Conservation (phyloP, 306 rosid genomes). For the Bauhinia variegata region DNA sequence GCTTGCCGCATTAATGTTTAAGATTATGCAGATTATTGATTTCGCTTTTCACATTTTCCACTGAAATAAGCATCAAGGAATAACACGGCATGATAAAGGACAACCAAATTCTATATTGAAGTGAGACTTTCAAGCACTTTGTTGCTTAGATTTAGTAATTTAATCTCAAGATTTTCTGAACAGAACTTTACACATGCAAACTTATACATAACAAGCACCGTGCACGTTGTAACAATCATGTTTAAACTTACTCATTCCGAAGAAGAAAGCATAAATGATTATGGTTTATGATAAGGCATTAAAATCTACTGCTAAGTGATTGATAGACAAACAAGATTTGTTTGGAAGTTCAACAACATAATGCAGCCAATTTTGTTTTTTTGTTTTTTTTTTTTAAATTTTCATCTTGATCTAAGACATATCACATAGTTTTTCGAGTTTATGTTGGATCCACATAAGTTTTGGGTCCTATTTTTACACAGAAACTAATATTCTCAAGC, state of each 20-base stretch:
- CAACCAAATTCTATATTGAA: too few species aligned
- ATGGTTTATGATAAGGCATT: background rate
- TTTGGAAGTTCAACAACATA: background rate
- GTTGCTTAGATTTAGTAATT: too few species aligned
- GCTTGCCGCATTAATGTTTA: background rate
- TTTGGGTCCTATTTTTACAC: background rate
- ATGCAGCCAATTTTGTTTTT: background rate
- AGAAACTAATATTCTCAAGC: background rate
- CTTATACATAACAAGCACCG: too few species aligned
- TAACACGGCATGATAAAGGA: background rate
- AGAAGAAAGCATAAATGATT: background rate
- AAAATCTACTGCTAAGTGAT: background rate
- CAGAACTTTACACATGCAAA: too few species aligned
- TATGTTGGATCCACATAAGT: background rate
- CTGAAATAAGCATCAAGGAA: constrained; percentile 18
- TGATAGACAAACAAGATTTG: background rate
- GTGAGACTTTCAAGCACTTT: too few species aligned
- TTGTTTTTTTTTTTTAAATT: too few species aligned
- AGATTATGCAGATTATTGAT: constrained; percentile 5
- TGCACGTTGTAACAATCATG: too few species aligned
- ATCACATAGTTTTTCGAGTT: background rate
- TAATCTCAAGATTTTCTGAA: too few species aligned
- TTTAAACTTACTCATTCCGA: constrained; percentile 11
- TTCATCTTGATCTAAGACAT: constrained; percentile 12
- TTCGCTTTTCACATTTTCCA: too few species aligned